Percentiles rank a stretch among this genome's conserved stretches.
Evolutionary conservation across 2,329 filamentous ascomycete genomes (phyloP).

Genomic region (Blastomyces silverae): DNA sequence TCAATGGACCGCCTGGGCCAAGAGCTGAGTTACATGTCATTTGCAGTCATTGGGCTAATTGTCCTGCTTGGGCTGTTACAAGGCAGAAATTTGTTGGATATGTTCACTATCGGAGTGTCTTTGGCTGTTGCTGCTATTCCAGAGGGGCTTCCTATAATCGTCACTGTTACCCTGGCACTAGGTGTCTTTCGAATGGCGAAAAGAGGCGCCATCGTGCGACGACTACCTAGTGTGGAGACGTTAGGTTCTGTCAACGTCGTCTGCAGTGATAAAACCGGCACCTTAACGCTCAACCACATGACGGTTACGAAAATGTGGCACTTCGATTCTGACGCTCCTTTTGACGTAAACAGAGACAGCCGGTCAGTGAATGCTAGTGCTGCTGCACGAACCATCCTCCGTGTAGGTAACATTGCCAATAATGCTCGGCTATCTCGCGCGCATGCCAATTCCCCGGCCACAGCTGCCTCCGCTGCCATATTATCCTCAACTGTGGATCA

Average conservation of each 20-base stretch:
- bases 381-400: conserved; percentile 71
- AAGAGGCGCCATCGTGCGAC: conserved; percentile 88
- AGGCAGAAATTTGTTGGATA: conserved; percentile 81
- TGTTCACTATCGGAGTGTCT: conserved; percentile 96
- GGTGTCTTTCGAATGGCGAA: conserved; percentile 96
- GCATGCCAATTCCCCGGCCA: conserved; percentile 62
- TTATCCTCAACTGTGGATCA: conserved; percentile 72
- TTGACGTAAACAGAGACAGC: conserved; percentile 52
- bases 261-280: conserved; percentile 97
- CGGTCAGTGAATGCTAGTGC: conserved; percentile 56
- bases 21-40: conserved; percentile 93
- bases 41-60: conserved; percentile 88
- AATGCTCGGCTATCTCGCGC: conserved; percentile 74
- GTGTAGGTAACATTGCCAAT: conserved; percentile 94
- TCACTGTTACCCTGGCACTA: conserved; percentile 89
- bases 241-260: conserved; percentile 99
- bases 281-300: conserved; percentile 96
- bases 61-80: conserved; percentile 84
- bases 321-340: conserved; percentile 59
- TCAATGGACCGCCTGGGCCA: conserved; percentile 98
- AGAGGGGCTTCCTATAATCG: conserved; percentile 93
- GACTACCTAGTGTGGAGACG: conserved; percentile 94
- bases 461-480: conserved; percentile 66
- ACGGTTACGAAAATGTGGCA: conserved; percentile 96
- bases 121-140: conserved; percentile 94